Evolutionary conservation across 768 basidiomycete genomes (phyloP).

Genomic region (Boletales sp.): DNA sequence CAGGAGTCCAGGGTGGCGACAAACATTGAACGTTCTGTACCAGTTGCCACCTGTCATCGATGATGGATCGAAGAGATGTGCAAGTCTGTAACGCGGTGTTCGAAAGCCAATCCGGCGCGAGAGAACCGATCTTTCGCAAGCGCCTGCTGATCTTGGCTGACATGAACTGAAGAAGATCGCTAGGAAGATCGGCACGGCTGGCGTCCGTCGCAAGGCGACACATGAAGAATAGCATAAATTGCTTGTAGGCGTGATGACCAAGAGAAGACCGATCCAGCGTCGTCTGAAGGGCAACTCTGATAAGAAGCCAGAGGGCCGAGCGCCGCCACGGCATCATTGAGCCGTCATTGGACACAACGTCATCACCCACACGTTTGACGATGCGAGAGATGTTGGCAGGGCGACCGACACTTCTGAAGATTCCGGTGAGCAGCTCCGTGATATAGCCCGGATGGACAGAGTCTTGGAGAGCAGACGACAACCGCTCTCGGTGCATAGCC

Average conservation of each 20-base stretch:
- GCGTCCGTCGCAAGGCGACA: conserved; percentile 23
- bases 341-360: conserved; percentile 21
- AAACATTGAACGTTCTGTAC: conserved; percentile 24
- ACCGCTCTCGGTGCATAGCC: conserved; percentile 15
- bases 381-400: conserved; percentile 21
- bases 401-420: conserved; percentile 35
- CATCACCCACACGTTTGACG: conserved; percentile 31
- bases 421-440: conserved; percentile 42
- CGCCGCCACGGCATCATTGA: conserved; percentile 32
- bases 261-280: conserved; percentile 15
- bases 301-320: conserved; percentile 35
- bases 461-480: conserved; percentile 19
- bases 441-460: conserved; percentile 41
- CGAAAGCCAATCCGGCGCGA: conserved; percentile 33
- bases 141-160: conserved; percentile 26
- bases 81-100: conserved; percentile 35
- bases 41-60: conserved; percentile 34
- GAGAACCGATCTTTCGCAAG: conserved; percentile 22
- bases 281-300: conserved; percentile 34
- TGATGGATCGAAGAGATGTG: conserved; percentile 1
- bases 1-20: conserved; percentile 29
- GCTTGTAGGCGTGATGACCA: conserved; percentile 37
- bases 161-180: conserved; percentile 29
- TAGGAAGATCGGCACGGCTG: conserved; percentile 9
- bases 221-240: conserved; percentile 44